Evolutionary conservation across 1,284 basidiomycete genomes (phyloP), one percentile per base, ranked within the genome.

Genomic region (Kalmanozyma brasiliensis): DNA sequence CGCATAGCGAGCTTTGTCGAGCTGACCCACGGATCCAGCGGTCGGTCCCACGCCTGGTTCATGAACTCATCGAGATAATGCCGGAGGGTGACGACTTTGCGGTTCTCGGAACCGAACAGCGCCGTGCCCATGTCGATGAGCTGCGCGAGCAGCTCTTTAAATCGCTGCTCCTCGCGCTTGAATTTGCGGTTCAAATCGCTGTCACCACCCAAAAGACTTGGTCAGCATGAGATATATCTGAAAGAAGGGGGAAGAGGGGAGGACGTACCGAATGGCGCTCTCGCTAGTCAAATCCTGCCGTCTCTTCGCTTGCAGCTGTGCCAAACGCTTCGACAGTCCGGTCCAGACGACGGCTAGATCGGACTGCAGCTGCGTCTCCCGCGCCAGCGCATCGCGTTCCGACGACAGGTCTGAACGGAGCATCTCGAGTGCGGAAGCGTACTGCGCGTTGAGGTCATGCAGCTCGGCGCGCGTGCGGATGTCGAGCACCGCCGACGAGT

Each of bases 21-120:
- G 24, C 62, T 65, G 20, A 69, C 60, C 59, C 60, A 69, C 14
- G 67, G 67, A 53, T 70, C 67, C 34, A 64, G 19, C 30, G 67
- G 67, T 16, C 41, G 41, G 17, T 70, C 67, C 67, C 67, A 70
- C 1, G 61, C 61, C 23, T 63, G 61, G 30, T 70, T 70, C 61
- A 70, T 60, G 10, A 70, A 60, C 16, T 58, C 61, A 35, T 70
- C 66, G 52, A 64, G 32, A 33, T 69, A 69, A 26, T 60, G 56
- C 10, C 61, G 52, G 2, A 61, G 52, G n/a, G 52, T 52, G 3
- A 60, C 44, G 20, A 64, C 46, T 17, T 64, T 60, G 19, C 56
- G 38, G 29, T 49, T 52, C 33, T 64, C 49, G 8, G 37, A 14
- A 11, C 49, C 52, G 34, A 64, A 64, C 16, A 64, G 46, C 1